Evolutionary conservation across 208 protist genomes (phyloP), one percentile per base, ranked within the genome.

Genomic region (Leishmania braziliensis): DNA sequence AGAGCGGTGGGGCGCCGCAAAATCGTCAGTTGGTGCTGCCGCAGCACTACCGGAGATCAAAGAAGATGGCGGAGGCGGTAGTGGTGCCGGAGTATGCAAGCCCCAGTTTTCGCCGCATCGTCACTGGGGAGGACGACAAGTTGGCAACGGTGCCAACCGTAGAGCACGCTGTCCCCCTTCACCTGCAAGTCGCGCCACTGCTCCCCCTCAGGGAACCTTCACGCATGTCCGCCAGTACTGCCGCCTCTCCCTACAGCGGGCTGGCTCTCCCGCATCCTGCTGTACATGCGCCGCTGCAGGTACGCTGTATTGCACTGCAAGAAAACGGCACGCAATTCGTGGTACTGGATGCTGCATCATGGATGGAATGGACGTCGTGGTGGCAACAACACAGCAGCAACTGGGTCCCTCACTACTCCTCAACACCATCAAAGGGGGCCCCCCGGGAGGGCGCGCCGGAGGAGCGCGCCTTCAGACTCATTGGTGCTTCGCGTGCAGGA

Each of bases 21-120:
- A 46, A 48, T n/a, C 87, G 82, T 77, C 71, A 81, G 75, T 66
- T 83, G 18, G 75, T 88, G 33, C 66, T 88, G 29, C 79, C 84
- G 29, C 71, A 84, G 36, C 66, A 51, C 29, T 83, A 87, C 33
- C 86, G 88, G 69, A 79, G 77, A 0, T 75, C 65, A 6, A 73
- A 68, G n/a, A 90, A 93, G 33, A 60, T 33, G 46, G 53, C 82
- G 54, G 82, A 82, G 82, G 82, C 56, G 72, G 36, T 86, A 50
- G 46, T 81, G 77, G 33, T 73, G 62, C 50, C 82, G 5, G 76
- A 86, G 74, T 86, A 80, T 60, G 63, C 78, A 33, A 86, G 58
- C 50, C 72, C 70, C 5, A 62, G 65, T 9, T 86, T 86, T 54
- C 82, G 77, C 65, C 46, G 48, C n/a, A 48, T n/a, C 12, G 43